A percentile compares a stretch with the other conserved stretches of the same genome.
phyloP scores from a whole-genome alignment of 305 asterid genomes.

The Andrographis paniculata region DNA sequence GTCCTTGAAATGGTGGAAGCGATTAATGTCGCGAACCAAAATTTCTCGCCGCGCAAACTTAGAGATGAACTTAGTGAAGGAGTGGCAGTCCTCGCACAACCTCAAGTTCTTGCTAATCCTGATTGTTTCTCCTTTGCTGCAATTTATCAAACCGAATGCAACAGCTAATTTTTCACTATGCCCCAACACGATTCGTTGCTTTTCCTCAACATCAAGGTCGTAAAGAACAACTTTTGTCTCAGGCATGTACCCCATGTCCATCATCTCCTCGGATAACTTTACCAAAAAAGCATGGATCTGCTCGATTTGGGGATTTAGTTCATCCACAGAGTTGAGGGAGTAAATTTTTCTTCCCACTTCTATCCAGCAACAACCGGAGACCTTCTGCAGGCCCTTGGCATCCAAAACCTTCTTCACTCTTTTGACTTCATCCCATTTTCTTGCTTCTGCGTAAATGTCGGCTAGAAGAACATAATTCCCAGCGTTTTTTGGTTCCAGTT shows the following conservation, averaged over 20 bases:
- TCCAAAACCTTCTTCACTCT: conserved; percentile 61
- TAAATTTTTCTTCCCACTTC: conserved; percentile 57
- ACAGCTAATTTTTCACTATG: conserved; percentile 90
- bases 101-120: conserved; percentile 84
- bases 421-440: conserved; percentile 83
- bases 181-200: conserved; percentile 64
- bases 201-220: conserved; percentile 66
- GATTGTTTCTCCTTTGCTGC: conserved; percentile 62
- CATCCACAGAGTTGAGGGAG: conserved; percentile 53
- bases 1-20: conserved; percentile 66
- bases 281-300: conserved; percentile 59
- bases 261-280: conserved; percentile 61
- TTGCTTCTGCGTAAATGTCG: conserved; percentile 77
- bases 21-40: conserved; percentile 69
- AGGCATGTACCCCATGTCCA: conserved; percentile 68
- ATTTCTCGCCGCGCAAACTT: conserved; percentile 53
- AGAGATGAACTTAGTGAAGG: conserved; percentile 67
- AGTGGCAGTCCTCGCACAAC: conserved; percentile 84
- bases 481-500: conserved; percentile 84
- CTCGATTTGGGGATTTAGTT: conserved; percentile 71
- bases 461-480: conserved; percentile 91
- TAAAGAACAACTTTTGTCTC: conserved; percentile 61
- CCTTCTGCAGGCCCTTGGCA: conserved; percentile 62
- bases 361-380: conserved; percentile 87
- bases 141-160: conserved; percentile 74